A percentile compares a stretch with the other conserved stretches of the same genome.
These are phyloP conservation scores for Dryas octopetala DNA, from an alignment of 306 rosid genomes.

Conservation along the genomic window DNA sequence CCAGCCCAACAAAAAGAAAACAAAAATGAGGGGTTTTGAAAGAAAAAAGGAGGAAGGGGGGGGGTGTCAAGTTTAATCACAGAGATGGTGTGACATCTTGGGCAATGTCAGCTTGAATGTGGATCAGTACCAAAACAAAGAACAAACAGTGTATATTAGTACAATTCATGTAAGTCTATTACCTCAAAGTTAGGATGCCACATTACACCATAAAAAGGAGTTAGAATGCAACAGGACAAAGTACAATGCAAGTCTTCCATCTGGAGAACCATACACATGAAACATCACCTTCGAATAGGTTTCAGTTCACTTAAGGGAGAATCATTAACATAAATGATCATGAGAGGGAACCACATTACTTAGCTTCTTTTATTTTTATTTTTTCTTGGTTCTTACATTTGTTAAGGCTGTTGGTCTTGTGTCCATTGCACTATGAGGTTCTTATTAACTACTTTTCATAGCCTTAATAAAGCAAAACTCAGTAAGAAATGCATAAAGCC, in stretches of 20 bases:
- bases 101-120: too few species aligned
- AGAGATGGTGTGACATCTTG: too few species aligned
- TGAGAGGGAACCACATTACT: not conserved
- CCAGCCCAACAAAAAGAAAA: too few species aligned
- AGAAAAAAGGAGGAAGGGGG: too few species aligned
- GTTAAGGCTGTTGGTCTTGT: not conserved
- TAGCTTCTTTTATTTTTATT: not conserved
- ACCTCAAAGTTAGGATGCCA: not conserved
- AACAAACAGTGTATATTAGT: too few species aligned
- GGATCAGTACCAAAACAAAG: too few species aligned
- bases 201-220: too few species aligned
- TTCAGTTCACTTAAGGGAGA: not conserved
- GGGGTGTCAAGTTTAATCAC: too few species aligned
- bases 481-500: not conserved
- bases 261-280: too few species aligned
- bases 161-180: too few species aligned
- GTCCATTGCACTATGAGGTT: not conserved
- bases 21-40: too few species aligned
- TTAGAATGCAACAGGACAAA: not conserved
- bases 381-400: not conserved
- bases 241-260: not conserved
- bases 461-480: not conserved
- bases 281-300: not conserved
- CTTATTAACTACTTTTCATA: not conserved
- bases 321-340: not conserved